These are phyloP conservation scores for Calonectria henricotiae DNA, from an alignment of 2,329 filamentous ascomycete species.

Conservation along the genomic window DNA sequence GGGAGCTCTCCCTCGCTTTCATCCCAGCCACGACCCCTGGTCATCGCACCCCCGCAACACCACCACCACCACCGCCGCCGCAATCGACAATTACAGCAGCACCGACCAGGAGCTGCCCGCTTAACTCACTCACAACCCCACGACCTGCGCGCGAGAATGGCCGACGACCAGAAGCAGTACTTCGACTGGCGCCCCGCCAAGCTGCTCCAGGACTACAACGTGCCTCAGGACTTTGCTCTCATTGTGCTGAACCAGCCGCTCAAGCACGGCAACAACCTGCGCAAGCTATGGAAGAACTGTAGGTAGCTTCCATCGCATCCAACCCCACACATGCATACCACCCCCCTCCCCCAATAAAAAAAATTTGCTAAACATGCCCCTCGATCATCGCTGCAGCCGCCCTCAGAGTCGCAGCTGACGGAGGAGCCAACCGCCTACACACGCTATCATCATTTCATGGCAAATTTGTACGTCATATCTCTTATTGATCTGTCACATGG, in stretches of 20 bases:
- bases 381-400: constrained; percentile 64
- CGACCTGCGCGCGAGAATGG: constrained; percentile 41
- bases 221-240: constrained; percentile 61
- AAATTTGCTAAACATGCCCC: constrained; percentile 44
- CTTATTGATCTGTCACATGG: constrained; percentile 14
- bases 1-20: background rate
- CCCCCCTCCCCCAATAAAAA: background rate
- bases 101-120: background rate
- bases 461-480: constrained; percentile 60
- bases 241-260: constrained; percentile 71
- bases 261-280: constrained; percentile 64
- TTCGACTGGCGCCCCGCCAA: constrained; percentile 62
- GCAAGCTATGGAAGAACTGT: constrained; percentile 69
- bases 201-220: constrained; percentile 57
- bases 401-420: constrained; percentile 87
- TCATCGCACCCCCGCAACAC: constrained; percentile 2
- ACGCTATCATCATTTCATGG: constrained; percentile 62
- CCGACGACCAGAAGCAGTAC: constrained; percentile 29
- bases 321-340: constrained; percentile 2
- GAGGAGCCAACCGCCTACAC: constrained; percentile 86
- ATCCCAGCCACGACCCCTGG: background rate
- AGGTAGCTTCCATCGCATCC: constrained; percentile 44
- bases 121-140: constrained; percentile 5
- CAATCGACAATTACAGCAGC: background rate
- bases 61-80: background rate